Percentiles rank a stretch among this genome's conserved stretches.
These are phyloP conservation scores for Lithocarpus polystachyus DNA, from an alignment of 306 rosid genomes.

Conservation along the genomic window DNA sequence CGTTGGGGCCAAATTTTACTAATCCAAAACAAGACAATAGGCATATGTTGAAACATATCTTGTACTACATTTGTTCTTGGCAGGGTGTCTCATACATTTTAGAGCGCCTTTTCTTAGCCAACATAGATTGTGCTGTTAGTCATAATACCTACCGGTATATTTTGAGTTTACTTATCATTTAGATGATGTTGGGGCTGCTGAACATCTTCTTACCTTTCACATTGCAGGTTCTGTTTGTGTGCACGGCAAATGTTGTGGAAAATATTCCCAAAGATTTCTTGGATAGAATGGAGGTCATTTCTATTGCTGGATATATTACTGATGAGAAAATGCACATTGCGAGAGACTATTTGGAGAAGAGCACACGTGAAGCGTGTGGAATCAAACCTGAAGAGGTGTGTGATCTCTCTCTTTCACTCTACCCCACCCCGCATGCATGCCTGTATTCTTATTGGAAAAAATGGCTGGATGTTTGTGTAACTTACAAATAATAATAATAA, in stretches of 20 bases:
- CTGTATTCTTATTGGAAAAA: neutral
- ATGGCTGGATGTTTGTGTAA: neutral
- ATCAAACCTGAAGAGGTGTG: conserved; percentile 77
- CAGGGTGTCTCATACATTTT: neutral
- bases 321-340: conserved; percentile 99
- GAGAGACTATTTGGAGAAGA: conserved; percentile 92
- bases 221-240: conserved; percentile 95
- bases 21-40: neutral
- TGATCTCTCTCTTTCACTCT: conserved; percentile 20
- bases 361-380: conserved; percentile 93
- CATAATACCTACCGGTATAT: neutral
- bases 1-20: too few species aligned
- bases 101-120: neutral
- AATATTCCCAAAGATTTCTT: conserved; percentile 91
- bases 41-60: neutral
- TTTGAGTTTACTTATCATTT: neutral
- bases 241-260: conserved; percentile 94
- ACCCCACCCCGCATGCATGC: conserved; percentile 12
- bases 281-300: conserved; percentile 95
- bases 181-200: neutral
- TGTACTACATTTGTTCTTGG: neutral
- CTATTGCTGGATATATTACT: conserved; percentile 93
- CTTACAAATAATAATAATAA: neutral
- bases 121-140: too few species aligned
- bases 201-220: conserved; percentile 13